A percentile compares a stretch with the other conserved stretches of the same genome.
These are phyloP conservation scores for Phytophthora sansomeana DNA, from an alignment of 352 stramenopile genomes.

Conservation along the genomic window DNA sequence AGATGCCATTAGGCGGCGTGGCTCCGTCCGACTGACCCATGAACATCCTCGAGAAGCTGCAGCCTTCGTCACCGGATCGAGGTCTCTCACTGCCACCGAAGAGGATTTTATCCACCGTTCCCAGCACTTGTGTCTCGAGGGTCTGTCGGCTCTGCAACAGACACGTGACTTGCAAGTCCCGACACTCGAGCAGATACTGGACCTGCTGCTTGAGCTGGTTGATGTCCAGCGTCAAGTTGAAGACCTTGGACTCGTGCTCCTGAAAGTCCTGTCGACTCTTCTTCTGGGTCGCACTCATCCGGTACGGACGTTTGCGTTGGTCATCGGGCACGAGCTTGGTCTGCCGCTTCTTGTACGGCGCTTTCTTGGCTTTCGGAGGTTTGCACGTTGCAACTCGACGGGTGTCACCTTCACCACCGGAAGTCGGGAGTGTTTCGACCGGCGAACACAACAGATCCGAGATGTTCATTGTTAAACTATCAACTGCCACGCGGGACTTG, in stretches of 20 bases:
- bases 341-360: not conserved
- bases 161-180: slow-evolving; percentile 29
- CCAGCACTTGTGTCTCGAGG: slow-evolving; percentile 22
- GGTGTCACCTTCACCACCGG: not conserved
- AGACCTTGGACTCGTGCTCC: slow-evolving; percentile 19
- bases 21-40: slow-evolving; percentile 32
- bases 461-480: slow-evolving; percentile 5
- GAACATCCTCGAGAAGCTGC: slow-evolving; percentile 41
- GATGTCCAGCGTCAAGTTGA: slow-evolving; percentile 37
- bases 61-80: slow-evolving; percentile 33
- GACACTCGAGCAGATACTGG: slow-evolving; percentile 16
- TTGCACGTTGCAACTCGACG: not conserved
- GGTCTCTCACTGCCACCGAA: slow-evolving; percentile 24
- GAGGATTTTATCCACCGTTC: slow-evolving; percentile 29
- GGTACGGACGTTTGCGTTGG: slow-evolving; percentile 26
- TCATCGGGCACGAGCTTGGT: slow-evolving; percentile 13
- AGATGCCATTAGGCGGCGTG: slow-evolving; percentile 22
- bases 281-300: slow-evolving; percentile 18
- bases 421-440: not conserved
- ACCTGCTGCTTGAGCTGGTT: slow-evolving; percentile 43
- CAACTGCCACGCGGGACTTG: not conserved
- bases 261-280: not conserved
- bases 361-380: not conserved
- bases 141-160: slow-evolving; percentile 27
- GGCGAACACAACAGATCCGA: slow-evolving; percentile 18